Conservation (phyloP, 1,284 basidiomycete species). For the Ceratobasidium sp. region DNA sequence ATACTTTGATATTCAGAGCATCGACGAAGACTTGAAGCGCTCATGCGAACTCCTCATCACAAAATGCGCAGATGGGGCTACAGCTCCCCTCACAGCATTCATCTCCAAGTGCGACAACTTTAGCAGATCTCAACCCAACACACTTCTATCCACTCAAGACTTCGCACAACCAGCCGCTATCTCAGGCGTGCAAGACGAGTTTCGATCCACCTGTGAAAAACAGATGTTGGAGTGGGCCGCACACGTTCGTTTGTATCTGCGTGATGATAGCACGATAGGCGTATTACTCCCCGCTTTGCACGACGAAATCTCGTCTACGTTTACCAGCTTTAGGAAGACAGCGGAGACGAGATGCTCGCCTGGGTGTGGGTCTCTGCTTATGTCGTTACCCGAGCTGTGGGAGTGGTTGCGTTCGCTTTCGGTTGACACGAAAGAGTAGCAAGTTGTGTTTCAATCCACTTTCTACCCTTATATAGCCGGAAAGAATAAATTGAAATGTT, state of each 20-base stretch:
- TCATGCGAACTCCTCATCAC: slow-evolving; percentile 87
- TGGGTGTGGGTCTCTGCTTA: slow-evolving; percentile 32
- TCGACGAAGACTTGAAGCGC: slow-evolving; percentile 85
- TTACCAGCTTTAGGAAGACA: slow-evolving; percentile 36
- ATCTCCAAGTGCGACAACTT: slow-evolving; percentile 47
- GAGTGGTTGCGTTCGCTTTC: slow-evolving; percentile 42
- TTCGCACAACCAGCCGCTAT: slow-evolving; percentile 68
- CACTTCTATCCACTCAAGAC: slow-evolving; percentile 54
- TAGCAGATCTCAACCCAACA: slow-evolving; percentile 51
- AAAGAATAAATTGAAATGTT: no score
- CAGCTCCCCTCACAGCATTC: slow-evolving; percentile 65
- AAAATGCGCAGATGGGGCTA: slow-evolving; percentile 67
- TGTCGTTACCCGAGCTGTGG: slow-evolving; percentile 40
- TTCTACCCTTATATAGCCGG: no score
- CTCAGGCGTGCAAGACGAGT: slow-evolving; percentile 67
- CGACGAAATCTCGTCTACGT: slow-evolving; percentile 68
- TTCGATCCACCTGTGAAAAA: slow-evolving; percentile 67
- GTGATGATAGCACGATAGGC: slow-evolving; percentile 80
- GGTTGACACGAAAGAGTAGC: slow-evolving; percentile 1
- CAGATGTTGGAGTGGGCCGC: slow-evolving; percentile 71
- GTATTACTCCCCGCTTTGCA: slow-evolving; percentile 83
- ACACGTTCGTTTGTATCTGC: slow-evolving; percentile 77
- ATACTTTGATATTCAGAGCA: slow-evolving; percentile 65
- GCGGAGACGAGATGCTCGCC: slow-evolving; percentile 42
- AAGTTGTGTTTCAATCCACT: background rate